Conservation (phyloP, 2,329 filamentous ascomycete species). For the Eutypella sp. region DNA sequence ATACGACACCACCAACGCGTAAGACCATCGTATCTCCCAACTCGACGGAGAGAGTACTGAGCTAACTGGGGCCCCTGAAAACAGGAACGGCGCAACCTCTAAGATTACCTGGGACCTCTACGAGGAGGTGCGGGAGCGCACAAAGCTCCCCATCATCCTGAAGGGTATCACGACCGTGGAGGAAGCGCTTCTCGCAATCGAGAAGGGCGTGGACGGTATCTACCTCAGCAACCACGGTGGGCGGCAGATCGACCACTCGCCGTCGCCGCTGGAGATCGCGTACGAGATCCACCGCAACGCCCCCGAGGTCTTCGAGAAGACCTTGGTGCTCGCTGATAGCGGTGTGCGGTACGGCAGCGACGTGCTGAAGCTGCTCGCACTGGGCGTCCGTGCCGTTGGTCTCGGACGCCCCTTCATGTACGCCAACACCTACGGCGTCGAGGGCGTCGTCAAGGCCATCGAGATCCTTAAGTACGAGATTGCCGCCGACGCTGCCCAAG, state of each 20-base stretch:
- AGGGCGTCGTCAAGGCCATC: conserved; percentile 1
- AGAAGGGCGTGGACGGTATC: conserved; percentile 19
- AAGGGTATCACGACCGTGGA: conserved; percentile 9
- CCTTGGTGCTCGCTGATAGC: conserved; percentile 33
- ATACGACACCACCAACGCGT: conserved; percentile 7
- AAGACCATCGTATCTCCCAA: neutral
- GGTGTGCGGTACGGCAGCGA: conserved; percentile 35
- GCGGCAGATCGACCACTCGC: conserved; percentile 35
- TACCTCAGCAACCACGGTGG: conserved; percentile 38
- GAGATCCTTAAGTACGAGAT: neutral
- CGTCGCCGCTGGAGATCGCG: conserved; percentile 26
- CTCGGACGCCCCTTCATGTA: conserved; percentile 30
- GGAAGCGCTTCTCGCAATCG: conserved; percentile 4
- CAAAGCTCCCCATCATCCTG: conserved; percentile 13
- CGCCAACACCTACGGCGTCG: neutral
- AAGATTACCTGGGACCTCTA: conserved; percentile 2
- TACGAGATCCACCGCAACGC: conserved; percentile 30
- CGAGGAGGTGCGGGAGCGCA: neutral
- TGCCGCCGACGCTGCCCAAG: neutral
- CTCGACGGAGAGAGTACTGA: neutral
- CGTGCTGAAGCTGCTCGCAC: conserved; percentile 33
- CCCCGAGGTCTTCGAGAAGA: conserved; percentile 30
- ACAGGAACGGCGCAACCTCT: conserved; percentile 7
- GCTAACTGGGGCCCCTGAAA: neutral
- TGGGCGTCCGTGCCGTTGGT: conserved; percentile 36